These are phyloP conservation scores for Penicillium frequentans DNA, from an alignment of 2,329 filamentous ascomycete species.

Conservation along the genomic window DNA sequence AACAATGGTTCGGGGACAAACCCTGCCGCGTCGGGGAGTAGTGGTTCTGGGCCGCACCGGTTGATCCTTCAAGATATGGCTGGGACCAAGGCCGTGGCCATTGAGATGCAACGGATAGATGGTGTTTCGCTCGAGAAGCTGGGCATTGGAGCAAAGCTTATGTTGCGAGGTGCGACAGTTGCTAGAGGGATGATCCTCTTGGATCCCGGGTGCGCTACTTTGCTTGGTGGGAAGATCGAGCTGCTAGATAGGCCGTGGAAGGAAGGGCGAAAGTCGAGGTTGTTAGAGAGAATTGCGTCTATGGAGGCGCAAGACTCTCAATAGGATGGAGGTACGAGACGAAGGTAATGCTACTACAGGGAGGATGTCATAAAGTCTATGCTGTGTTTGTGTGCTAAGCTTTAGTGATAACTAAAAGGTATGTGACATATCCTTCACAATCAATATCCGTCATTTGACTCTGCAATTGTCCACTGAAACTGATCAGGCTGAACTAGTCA, in stretches of 20 bases:
- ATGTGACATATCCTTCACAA: neutral
- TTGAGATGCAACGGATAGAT: conserved; percentile 69
- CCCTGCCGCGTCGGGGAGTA: conserved; percentile 10
- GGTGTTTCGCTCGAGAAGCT: conserved; percentile 60
- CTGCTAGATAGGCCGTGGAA: conserved; percentile 76
- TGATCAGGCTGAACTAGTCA: conserved; percentile 18
- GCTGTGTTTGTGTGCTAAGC: neutral
- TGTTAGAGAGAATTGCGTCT: conserved; percentile 61
- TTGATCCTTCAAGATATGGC: conserved; percentile 77
- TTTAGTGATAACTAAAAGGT: neutral
- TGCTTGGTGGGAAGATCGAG: conserved; percentile 88
- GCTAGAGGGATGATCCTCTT: conserved; percentile 79
- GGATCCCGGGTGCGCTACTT: conserved; percentile 64
- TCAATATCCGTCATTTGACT: neutral
- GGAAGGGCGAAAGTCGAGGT: conserved; percentile 65
- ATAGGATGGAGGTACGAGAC: neutral
- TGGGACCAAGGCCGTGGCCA: conserved; percentile 67
- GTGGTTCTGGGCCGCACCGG: conserved; percentile 65
- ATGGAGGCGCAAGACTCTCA: conserved; percentile 9
- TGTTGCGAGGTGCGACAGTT: conserved; percentile 64
- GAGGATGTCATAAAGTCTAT: neutral
- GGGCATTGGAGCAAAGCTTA: conserved; percentile 77
- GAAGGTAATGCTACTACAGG: neutral
- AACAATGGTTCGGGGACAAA: conserved; percentile 16
- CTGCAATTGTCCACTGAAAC: neutral